A percentile compares a stretch with the other conserved stretches of the same genome.
Conservation (phyloP, 2,329 filamentous ascomycete species). For the Metarhizium humberi region DNA sequence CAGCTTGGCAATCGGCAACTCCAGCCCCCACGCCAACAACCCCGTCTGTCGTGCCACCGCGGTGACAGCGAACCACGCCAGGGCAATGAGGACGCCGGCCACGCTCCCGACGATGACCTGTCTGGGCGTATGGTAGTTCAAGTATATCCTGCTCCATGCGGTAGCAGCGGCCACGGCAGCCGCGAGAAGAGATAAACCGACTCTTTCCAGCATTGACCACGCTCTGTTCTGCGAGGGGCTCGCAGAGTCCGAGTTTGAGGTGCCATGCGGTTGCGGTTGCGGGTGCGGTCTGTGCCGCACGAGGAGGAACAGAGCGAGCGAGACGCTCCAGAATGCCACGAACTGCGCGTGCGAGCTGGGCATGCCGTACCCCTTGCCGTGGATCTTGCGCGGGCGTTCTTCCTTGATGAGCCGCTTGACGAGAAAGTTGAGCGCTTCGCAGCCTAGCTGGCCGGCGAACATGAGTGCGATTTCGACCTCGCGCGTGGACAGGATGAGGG, state of each 20-base stretch:
- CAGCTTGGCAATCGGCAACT: slow-evolving; percentile 52
- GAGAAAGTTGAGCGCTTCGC: slow-evolving; percentile 82
- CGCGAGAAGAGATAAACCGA: slow-evolving; percentile 43
- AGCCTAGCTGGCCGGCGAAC: slow-evolving; percentile 84
- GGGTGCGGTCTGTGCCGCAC: slow-evolving; percentile 54
- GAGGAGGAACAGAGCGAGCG: slow-evolving; percentile 74
- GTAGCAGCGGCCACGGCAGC: slow-evolving; percentile 57
- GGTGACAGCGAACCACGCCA: slow-evolving; percentile 72
- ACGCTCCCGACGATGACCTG: slow-evolving; percentile 76
- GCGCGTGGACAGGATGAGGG: slow-evolving; percentile 81
- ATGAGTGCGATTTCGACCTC: slow-evolving; percentile 84
- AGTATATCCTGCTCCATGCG: slow-evolving; percentile 75
- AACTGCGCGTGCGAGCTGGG: slow-evolving; percentile 92
- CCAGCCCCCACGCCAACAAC: slow-evolving; percentile 62
- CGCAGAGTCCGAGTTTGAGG: not conserved
- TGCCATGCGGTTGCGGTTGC: not conserved
- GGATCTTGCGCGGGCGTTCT: slow-evolving; percentile 72
- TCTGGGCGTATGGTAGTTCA: slow-evolving; percentile 82
- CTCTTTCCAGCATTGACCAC: slow-evolving; percentile 52
- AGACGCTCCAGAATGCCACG: slow-evolving; percentile 82
- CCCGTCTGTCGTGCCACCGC: slow-evolving; percentile 56
- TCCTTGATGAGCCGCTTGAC: slow-evolving; percentile 90
- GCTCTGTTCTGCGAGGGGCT: slow-evolving; percentile 26
- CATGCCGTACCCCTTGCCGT: slow-evolving; percentile 97
- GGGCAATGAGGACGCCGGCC: slow-evolving; percentile 62